Evolutionary conservation across 495 filamentous ascomycete genomes (phyloP).

Genomic region (Saxophila tyrrhenica): DNA sequence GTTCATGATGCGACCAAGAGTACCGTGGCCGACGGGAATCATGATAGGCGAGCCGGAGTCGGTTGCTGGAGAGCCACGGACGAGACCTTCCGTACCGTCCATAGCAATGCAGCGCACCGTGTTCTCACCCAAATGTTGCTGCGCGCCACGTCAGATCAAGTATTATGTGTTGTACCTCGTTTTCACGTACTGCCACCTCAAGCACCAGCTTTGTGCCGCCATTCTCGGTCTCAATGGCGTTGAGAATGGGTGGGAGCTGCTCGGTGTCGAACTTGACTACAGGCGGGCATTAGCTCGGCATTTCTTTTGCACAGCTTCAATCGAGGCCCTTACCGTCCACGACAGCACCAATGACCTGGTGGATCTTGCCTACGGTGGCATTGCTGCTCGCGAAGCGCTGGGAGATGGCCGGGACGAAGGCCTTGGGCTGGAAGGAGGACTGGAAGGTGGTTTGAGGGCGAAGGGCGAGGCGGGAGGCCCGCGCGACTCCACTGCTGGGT

Average conservation of each 20-base stretch:
- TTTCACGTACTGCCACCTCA: constrained; percentile 77
- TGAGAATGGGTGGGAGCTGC: constrained; percentile 92
- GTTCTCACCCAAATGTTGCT: constrained; percentile 99
- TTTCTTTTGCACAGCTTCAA: constrained; percentile 15
- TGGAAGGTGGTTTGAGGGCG: constrained; percentile 17
- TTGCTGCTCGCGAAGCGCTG: constrained; percentile 29
- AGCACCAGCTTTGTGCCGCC: constrained; percentile 88
- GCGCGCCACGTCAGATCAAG: constrained; percentile 11
- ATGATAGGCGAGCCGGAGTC: constrained; percentile 95
- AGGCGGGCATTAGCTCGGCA: constrained; percentile 33
- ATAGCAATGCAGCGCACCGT: constrained; percentile 99
- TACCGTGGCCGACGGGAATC: constrained; percentile 89
- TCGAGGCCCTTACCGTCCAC: constrained; percentile 52
- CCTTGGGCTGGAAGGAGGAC: constrained; percentile 28
- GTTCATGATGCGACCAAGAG: constrained; percentile 99
- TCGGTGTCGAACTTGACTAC: constrained; percentile 90
- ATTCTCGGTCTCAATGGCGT: constrained; percentile 86
- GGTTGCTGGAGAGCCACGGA: constrained; percentile 69
- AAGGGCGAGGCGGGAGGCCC: constrained; percentile 19
- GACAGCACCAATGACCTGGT: constrained; percentile 56
- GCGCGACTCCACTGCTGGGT: constrained; percentile 25
- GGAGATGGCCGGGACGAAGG: constrained; percentile 25
- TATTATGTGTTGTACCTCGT: neutral
- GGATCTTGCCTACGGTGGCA: constrained; percentile 26
- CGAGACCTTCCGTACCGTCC: constrained; percentile 99